Conservation (phyloP, 2,329 filamentous ascomycete genomes). For the Fusarium dlaminii region DNA sequence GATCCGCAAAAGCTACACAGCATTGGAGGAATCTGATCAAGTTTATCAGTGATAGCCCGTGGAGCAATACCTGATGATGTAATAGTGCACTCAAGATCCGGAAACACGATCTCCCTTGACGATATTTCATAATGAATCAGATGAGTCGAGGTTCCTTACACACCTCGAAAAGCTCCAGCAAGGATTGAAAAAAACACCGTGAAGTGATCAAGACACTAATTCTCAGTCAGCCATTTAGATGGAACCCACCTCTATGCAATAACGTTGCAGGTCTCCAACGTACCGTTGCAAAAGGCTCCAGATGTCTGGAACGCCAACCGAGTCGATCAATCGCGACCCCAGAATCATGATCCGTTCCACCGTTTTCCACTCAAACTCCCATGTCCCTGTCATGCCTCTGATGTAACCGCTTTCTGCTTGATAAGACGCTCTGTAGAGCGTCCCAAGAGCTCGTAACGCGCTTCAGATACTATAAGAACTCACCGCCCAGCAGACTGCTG, state of each 20-base stretch:
- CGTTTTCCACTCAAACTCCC: background rate
- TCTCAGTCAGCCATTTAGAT: background rate
- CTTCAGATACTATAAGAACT: background rate
- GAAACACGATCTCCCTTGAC: background rate
- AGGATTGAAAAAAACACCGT: background rate
- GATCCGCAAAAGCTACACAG: background rate
- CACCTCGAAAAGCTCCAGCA: background rate
- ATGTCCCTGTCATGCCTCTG: constrained; percentile 9
- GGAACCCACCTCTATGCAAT: background rate
- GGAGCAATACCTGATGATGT: background rate
- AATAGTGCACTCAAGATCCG: background rate
- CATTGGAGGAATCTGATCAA: background rate
- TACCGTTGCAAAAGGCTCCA: background rate
- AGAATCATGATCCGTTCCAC: constrained; percentile 15
- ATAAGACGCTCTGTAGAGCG: background rate
- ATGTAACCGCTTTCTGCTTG: constrained; percentile 5
- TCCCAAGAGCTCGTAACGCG: background rate
- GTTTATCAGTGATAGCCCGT: background rate
- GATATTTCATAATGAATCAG: background rate
- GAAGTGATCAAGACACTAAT: constrained; percentile 6
- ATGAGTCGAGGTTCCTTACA: background rate
- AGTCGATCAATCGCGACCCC: constrained; percentile 13
- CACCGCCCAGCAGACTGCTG: background rate
- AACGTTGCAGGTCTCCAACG: constrained; percentile 2
- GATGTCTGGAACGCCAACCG: background rate